Evolutionary conservation across 768 basidiomycete genomes (phyloP).

Genomic region (Trametes cubensis): DNA sequence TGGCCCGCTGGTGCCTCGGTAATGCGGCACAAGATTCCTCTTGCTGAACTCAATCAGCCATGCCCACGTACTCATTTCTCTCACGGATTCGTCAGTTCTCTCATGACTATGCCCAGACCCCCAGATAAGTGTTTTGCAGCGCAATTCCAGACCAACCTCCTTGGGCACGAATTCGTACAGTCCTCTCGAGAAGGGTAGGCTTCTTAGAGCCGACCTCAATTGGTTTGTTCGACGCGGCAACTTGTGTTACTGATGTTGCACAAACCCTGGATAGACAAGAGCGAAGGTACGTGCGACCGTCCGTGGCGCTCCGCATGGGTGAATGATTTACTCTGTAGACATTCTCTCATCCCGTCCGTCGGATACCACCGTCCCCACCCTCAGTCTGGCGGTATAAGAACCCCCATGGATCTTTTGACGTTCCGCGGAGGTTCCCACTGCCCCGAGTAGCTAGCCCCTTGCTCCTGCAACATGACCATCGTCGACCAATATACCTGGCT

Average conservation of each 20-base stretch:
- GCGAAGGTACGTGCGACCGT: background rate
- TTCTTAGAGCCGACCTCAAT: too few relatives aligned
- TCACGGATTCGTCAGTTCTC: too few relatives aligned
- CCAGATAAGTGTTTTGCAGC: too few relatives aligned
- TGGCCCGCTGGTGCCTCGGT: too few relatives aligned
- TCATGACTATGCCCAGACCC: too few relatives aligned
- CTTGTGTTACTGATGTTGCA: too few relatives aligned
- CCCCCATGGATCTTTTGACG: background rate
- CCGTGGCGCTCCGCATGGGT: background rate
- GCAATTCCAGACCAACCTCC: too few relatives aligned
- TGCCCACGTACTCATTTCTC: too few relatives aligned
- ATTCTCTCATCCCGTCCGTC: background rate
- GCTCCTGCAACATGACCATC: background rate
- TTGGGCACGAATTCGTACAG: background rate
- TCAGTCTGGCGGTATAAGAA: background rate
- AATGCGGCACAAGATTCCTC: too few relatives aligned
- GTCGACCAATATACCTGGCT: conserved; percentile 10
- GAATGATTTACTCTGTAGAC: background rate
- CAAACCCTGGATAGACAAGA: background rate
- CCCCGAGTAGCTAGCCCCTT: background rate
- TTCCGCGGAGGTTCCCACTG: background rate
- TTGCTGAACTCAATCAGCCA: too few relatives aligned
- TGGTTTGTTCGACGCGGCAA: too few relatives aligned
- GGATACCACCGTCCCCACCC: background rate
- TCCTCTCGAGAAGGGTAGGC: too few relatives aligned